Base-by-base conservation (phyloP, 2,329 filamentous ascomycete species). In the Pseudogymnoascus sp. region DNA sequence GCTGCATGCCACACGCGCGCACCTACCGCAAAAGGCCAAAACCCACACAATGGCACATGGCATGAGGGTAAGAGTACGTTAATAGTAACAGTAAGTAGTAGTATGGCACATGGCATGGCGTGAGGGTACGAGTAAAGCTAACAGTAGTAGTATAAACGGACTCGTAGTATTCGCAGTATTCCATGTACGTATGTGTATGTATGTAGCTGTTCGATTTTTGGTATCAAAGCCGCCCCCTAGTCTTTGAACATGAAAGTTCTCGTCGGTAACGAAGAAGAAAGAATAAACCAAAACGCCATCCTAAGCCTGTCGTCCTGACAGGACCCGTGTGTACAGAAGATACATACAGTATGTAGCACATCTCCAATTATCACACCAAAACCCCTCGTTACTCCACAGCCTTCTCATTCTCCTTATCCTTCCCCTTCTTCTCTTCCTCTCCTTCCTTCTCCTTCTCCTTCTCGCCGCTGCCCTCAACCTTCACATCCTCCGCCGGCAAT, bases 311-410 rank as follows among this genome's bases (percentile, higher is more conserved):
- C 7, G 30, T 50, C 43, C 25, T 50, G n/a, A 30, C 43, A 50
- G 43, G 43, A 1, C 14, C 22, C 43, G 16, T 38, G 32, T 38
- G 35, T 58, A 58, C 57, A 58, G 18, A 16, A 58, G 22, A 58
- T 58, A 38, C 57, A 58, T 34, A 35, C 28, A 38, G 7, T 35
- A 38, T 58, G 32, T 35, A 58, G 30, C 57, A 58, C 28, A 35
- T 28, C 32, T 38, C 35, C 32, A 22, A 38, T 16, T 30, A 22
- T 11, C 8, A 6, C n/a, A 4, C n/a, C 30, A 3, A 20, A 4
- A n/a, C n/a, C n/a, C n/a, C n/a, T n/a, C n/a, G n/a, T 16, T 20
- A 35, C 32, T 35, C 32, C 9, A 8, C 25, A 30, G 4, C 25
- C 43, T 50, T 50, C 57, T 35, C 35, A 4, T 37, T 58, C 35